phyloP scores from a whole-genome alignment of 176 grass and related monocot species.

The Miscanthus lutarioriparius region DNA sequence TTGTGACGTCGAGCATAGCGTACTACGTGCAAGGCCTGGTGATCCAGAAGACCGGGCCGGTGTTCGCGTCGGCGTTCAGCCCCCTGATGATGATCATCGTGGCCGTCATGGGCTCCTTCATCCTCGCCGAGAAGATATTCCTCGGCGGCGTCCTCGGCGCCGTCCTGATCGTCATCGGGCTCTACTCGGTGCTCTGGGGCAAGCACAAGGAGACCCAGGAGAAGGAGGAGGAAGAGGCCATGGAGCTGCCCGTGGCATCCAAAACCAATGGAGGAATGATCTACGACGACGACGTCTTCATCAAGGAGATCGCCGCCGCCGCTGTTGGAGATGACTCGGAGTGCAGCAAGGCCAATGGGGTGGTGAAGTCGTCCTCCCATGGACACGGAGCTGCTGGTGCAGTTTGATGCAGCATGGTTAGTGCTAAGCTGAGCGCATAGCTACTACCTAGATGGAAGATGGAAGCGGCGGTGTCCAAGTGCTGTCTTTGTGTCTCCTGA shows the following conservation, averaged over 20 bases:
- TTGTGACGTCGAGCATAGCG: conserved; percentile 92
- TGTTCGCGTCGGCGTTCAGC: conserved; percentile 98
- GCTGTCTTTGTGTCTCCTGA: conserved; percentile 14
- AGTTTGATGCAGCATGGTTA: conserved; percentile 27
- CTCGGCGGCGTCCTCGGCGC: conserved; percentile 78
- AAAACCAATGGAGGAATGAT: conserved; percentile 3
- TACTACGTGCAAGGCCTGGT: conserved; percentile 98
- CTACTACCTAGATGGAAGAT: not conserved
- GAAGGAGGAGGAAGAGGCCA: conserved; percentile 18
- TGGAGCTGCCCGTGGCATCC: conserved; percentile 61
- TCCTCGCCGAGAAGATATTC: conserved; percentile 89
- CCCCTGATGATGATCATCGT: conserved; percentile 99
- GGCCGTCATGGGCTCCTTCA: conserved; percentile 96
- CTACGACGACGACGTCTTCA: conserved; percentile 36
- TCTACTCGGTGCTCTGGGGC: conserved; percentile 91
- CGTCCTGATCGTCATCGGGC: conserved; percentile 78
- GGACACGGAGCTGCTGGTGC: conserved; percentile 41
- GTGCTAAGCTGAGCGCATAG: not conserved
- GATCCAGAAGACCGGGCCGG: conserved; percentile 85
- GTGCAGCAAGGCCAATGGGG: conserved; percentile 46
- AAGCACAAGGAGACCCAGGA: conserved; percentile 82
- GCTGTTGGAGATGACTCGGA: conserved; percentile 36
- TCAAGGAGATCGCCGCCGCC: conserved; percentile 29
- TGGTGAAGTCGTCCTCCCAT: conserved; percentile 38
- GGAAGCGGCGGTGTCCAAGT: conserved; percentile 23